phyloP scores from a whole-genome alignment of 2,329 filamentous ascomycete species.

The Phialophora chinensis region DNA sequence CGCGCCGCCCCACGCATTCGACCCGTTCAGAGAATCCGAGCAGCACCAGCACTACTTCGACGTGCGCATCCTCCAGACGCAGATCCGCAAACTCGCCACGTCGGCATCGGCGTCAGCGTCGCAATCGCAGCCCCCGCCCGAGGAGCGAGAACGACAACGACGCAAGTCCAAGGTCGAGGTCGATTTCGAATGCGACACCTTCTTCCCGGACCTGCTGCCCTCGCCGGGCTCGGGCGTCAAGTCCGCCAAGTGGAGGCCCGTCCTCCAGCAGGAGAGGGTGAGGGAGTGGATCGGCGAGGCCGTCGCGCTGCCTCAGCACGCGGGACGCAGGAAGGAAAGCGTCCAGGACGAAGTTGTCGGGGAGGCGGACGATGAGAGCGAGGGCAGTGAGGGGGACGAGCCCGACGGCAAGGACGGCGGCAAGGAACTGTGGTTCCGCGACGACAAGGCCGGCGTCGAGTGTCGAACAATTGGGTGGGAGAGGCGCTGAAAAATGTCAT shows the following conservation, averaged over 20 bases:
- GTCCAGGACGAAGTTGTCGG: not conserved
- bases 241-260: slow-evolving; percentile 26
- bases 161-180: slow-evolving; percentile 24
- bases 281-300: slow-evolving; percentile 25
- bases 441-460: slow-evolving; percentile 56
- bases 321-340: slow-evolving; percentile 36
- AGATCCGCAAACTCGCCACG: slow-evolving; percentile 29
- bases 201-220: slow-evolving; percentile 50
- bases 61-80: slow-evolving; percentile 42
- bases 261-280: slow-evolving; percentile 7
- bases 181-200: slow-evolving; percentile 56
- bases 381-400: slow-evolving; percentile 38
- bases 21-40: slow-evolving; percentile 8
- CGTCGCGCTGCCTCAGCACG: slow-evolving; percentile 23
- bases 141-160: not conserved
- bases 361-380: slow-evolving; percentile 43
- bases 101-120: not conserved
- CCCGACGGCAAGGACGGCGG: slow-evolving; percentile 40
- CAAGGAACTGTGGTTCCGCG: slow-evolving; percentile 51
- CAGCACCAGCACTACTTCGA: slow-evolving; percentile 23
- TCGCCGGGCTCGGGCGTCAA: slow-evolving; percentile 35
- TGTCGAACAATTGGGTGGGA: slow-evolving; percentile 57
- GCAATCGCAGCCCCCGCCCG: no score
- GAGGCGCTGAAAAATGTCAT: slow-evolving; percentile 32
- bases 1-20: not conserved